These are phyloP conservation scores for Tieghemostelium lacteum DNA, from an alignment of 78 protist genomes.

Conservation along the genomic window DNA sequence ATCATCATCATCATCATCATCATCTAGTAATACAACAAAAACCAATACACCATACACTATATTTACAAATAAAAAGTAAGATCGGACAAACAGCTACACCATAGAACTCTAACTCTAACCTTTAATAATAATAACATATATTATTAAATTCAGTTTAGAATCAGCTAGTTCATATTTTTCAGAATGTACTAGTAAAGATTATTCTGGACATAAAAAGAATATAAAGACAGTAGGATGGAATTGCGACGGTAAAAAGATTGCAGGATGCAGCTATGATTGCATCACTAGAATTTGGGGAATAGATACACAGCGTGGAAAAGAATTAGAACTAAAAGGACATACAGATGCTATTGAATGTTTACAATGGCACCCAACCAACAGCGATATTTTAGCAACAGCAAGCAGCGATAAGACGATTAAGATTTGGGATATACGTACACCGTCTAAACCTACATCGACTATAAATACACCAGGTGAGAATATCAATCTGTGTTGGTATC, in stretches of 20 bases:
- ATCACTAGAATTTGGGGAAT: constrained; percentile 28
- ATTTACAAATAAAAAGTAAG: constrained; percentile 15
- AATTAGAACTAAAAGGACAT: constrained; percentile 56
- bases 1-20: constrained; percentile 5
- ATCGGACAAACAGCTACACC: not conserved
- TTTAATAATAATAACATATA: not conserved
- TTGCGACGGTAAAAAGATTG: constrained; percentile 54
- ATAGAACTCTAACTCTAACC: not conserved
- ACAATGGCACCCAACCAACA: constrained; percentile 27
- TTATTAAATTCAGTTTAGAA: constrained; percentile 32
- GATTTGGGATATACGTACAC: constrained; percentile 42
- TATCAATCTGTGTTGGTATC: constrained; percentile 57
- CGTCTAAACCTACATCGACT: constrained; percentile 22
- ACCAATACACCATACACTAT: constrained; percentile 68
- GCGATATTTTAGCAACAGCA: constrained; percentile 58
- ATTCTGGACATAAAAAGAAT: constrained; percentile 44
- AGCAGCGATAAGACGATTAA: constrained; percentile 41
- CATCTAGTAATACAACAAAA: constrained; percentile 21
- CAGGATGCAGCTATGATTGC: constrained; percentile 34
- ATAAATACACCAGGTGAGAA: constrained; percentile 42
- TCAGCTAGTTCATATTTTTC: constrained; percentile 61
- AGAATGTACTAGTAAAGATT: constrained; percentile 70
- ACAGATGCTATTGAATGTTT: constrained; percentile 34
- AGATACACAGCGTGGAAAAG: constrained; percentile 18
- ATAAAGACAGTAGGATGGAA: constrained; percentile 57